phyloP scores from a whole-genome alignment of 2,329 filamentous ascomycete species.

The Gnomoniopsis smithogilvyi region DNA sequence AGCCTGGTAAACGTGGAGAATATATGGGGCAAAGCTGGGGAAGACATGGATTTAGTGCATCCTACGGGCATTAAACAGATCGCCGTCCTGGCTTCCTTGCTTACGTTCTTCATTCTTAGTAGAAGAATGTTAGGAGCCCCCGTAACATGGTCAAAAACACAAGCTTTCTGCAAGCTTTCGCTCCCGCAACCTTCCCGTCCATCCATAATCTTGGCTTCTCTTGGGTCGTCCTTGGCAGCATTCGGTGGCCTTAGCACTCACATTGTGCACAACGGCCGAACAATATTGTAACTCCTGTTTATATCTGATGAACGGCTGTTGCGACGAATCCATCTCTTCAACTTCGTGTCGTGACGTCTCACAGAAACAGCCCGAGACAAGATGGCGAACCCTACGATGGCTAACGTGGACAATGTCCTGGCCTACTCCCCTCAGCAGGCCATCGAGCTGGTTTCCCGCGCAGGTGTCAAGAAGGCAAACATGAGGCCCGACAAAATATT shows the following conservation, averaged over 20 bases:
- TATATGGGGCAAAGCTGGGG: not conserved
- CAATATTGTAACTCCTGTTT: not conserved
- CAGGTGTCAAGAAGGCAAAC: constrained; percentile 48
- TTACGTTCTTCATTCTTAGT: too few relatives aligned
- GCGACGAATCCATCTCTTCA: not conserved
- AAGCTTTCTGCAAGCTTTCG: not conserved
- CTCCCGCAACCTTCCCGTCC: not conserved
- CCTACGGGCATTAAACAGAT: too few relatives aligned
- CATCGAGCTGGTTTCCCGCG: constrained; percentile 45
- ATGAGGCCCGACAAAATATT: constrained; percentile 53
- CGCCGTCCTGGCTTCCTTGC: too few relatives aligned
- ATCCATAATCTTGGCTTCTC: not conserved
- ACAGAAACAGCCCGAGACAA: not conserved
- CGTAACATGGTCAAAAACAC: not conserved
- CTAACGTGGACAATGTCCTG: constrained; percentile 19
- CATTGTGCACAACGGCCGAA: too few relatives aligned
- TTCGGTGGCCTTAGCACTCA: not conserved
- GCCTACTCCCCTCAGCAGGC: constrained; percentile 46
- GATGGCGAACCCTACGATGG: not conserved
- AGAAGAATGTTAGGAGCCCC: not conserved
- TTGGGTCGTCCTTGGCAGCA: not conserved
- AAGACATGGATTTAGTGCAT: not conserved
- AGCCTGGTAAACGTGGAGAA: too few relatives aligned
- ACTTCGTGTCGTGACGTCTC: not conserved
- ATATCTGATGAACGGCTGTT: not conserved